Percentiles rank a stretch among this genome's conserved stretches.
Conservation (phyloP, 441 rosid genomes). For the Raphanus hybrid region DNA sequence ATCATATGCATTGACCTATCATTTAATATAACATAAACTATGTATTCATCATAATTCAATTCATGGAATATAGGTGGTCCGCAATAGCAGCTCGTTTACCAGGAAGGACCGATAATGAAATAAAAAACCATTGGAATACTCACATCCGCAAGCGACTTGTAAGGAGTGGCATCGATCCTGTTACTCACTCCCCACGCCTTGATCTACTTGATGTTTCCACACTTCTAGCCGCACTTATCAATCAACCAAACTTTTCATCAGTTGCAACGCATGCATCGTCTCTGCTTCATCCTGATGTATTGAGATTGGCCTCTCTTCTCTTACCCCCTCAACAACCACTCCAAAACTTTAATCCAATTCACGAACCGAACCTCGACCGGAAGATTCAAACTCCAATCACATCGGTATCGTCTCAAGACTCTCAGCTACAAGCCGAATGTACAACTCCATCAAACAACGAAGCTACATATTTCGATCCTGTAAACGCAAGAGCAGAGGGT, state of each 20-base stretch:
- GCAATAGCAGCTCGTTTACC: constrained; percentile 93
- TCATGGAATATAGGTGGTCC: constrained; percentile 65
- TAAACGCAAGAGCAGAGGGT: constrained; percentile 11
- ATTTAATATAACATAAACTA: not conserved
- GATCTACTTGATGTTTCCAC: constrained; percentile 56
- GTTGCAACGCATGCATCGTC: constrained; percentile 22
- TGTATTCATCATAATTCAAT: constrained; percentile 1
- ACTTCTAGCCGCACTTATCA: constrained; percentile 54
- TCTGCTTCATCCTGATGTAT: constrained; percentile 35
- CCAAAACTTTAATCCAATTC: constrained; percentile 10
- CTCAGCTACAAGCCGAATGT: constrained; percentile 36
- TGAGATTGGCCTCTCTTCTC: constrained; percentile 36
- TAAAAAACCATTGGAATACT: constrained; percentile 94
- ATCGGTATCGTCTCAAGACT: constrained; percentile 29
- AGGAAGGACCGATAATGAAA: constrained; percentile 90
- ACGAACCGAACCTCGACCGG: constrained; percentile 17
- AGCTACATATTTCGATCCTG: constrained; percentile 6
- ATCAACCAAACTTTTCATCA: constrained; percentile 56
- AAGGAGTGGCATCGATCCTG: constrained; percentile 82
- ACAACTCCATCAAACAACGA: constrained; percentile 23
- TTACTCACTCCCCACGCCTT: constrained; percentile 75
- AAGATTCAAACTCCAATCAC: constrained; percentile 35
- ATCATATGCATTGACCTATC: constrained; percentile 21
- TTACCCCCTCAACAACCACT: constrained; percentile 21
- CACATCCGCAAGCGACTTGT: constrained; percentile 80